Evolutionary conservation across 441 rosid genomes (phyloP), one percentile per base, ranked within the genome.

Genomic region (Euphorbia celastroides): DNA sequence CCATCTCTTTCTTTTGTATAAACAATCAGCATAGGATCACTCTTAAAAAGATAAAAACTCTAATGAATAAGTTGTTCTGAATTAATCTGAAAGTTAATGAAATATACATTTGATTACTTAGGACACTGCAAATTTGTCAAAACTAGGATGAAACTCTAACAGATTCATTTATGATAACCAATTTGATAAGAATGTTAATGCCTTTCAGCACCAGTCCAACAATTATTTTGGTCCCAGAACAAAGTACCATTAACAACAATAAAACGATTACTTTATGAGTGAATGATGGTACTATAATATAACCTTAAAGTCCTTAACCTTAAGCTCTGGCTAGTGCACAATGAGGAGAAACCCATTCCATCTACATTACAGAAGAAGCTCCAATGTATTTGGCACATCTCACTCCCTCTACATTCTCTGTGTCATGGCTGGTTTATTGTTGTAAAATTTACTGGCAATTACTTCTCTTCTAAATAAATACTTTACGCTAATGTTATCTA

Each of bases 11-110:
- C 87, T 79, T 81, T 87, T 6, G 70, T 77, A 74, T 83, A 86
- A 71, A 79, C 82, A 71, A 89, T 90, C 74, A 90, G 69, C 96
- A 90, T 81, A n/a, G 98, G 93, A 81, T 93, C 97, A 71, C 98
- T 93, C 98, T 93, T 74, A 70, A 78, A 75, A 73, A 77, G 73
- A 70, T 60, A 69, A 66, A 79, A 72, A 34, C 60, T 54, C 23
- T 22, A 52, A 22, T 12, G 7, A 41, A 32, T 62, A 62, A 71
- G 51, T 38, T 25, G 23, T 38, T 38, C 51, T 22, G 31, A 5
- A 30, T 58, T 36, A 3, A 2, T 31, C 0, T 23, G 57, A 52
- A 52, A 52, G 20, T 22, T 14, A 52, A 52, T 48, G 14, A 22
- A 20, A 52, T 34, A 19, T 58, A 3, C 20, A 31, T 2, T 17